Evolutionary conservation across 2,329 filamentous ascomycete genomes (phyloP).

Genomic region (Talaromyces pinophilus): DNA sequence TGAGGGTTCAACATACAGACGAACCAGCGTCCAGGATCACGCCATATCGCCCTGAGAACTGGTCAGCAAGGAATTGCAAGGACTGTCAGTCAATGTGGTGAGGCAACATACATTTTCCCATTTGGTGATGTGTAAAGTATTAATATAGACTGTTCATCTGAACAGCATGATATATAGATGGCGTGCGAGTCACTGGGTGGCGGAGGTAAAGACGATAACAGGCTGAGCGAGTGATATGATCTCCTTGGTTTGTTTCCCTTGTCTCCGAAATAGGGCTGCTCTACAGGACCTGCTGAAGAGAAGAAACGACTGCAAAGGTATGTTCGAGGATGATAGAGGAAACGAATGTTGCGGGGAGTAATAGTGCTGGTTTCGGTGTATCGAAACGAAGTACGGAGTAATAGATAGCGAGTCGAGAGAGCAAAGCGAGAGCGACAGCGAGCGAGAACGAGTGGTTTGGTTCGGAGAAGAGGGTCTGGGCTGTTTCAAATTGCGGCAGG

Average conservation of each 20-base stretch:
- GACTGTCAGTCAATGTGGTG: no score
- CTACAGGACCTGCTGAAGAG: not conserved
- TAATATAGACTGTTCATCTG: constrained; percentile 24
- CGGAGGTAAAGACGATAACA: not conserved
- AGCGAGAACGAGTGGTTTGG: not conserved
- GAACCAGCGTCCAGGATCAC: constrained; percentile 97
- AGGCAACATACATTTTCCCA: constrained; percentile 45
- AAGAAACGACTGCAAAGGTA: not conserved
- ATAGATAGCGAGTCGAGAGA: not conserved
- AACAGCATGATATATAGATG: constrained; percentile 35
- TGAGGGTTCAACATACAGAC: constrained; percentile 57
- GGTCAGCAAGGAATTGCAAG: not conserved
- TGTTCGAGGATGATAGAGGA: not conserved
- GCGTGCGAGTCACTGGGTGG: not conserved
- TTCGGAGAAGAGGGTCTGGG: not conserved
- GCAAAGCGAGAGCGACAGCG: constrained; percentile 25
- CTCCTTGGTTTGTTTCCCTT: not conserved
- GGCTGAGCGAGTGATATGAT: not conserved
- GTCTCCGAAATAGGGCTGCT: not conserved
- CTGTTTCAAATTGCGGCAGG: not conserved
- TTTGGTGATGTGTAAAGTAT: constrained; percentile 31
- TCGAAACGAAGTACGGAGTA: constrained; percentile 1
- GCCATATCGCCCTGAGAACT: constrained; percentile 67
- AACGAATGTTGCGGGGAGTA: constrained; percentile 3
- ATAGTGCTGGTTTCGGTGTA: not conserved